A percentile compares a stretch with the other conserved stretches of the same genome.
Evolutionary conservation across 116 monocot species (phyloP).

Genomic region (Iris pallida): DNA sequence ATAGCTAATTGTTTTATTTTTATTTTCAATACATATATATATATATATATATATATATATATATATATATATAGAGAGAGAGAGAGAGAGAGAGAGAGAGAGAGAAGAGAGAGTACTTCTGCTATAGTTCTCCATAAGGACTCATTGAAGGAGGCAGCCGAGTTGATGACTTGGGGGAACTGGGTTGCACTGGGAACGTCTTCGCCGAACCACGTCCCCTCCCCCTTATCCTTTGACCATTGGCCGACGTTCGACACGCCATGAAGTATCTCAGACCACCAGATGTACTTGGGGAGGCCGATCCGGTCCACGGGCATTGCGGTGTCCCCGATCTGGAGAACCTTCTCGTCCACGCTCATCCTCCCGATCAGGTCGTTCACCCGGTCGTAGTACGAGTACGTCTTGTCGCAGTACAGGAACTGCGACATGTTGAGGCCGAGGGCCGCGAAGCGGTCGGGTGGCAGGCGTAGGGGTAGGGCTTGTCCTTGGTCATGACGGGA

Average conservation of each 20-base stretch:
- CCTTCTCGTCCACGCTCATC: constrained; percentile 48
- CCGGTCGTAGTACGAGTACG: constrained; percentile 18
- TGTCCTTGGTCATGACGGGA: constrained; percentile 20
- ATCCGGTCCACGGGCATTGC: constrained; percentile 23
- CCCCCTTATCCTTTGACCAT: neutral
- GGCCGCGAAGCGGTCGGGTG: constrained; percentile 22
- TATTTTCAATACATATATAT: constrained; percentile 3
- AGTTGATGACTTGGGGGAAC: constrained; percentile 34
- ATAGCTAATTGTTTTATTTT: neutral
- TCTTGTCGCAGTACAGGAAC: constrained; percentile 45
- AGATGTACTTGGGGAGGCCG: constrained; percentile 41
- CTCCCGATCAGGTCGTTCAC: constrained; percentile 22
- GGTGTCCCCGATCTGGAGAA: constrained; percentile 27
- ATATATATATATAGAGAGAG: too few relatives aligned
- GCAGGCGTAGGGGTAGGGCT: constrained; percentile 37
- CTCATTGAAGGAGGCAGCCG: constrained; percentile 52
- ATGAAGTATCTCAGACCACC: constrained; percentile 69
- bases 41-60: constrained; percentile 1
- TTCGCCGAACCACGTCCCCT: constrained; percentile 24
- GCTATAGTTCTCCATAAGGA: constrained; percentile 43
- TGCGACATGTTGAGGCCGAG: constrained; percentile 18
- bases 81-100: neutral
- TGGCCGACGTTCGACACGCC: constrained; percentile 38
- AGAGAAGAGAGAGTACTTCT: constrained; percentile 15
- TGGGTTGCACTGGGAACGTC: constrained; percentile 43